Evolutionary conservation across 768 basidiomycete species (phyloP).

Genomic region (Amyloporia xantha): DNA sequence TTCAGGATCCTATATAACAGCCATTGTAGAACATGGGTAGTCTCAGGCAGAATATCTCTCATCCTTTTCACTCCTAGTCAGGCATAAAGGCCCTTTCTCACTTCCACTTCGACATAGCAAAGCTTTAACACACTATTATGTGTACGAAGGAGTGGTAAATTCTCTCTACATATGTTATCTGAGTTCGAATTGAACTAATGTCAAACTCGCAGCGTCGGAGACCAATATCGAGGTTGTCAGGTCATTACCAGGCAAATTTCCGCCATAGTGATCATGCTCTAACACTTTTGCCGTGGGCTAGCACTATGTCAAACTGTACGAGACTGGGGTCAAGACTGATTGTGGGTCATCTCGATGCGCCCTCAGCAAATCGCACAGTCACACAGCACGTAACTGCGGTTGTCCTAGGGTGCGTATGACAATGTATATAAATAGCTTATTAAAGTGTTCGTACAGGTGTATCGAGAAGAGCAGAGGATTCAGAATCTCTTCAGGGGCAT

Average conservation of each 20-base stretch:
- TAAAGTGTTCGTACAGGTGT: conserved; percentile 9
- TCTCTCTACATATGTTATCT: too few relatives aligned
- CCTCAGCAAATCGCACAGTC: conserved; percentile 21
- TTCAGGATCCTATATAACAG: neutral
- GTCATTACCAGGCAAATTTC: conserved; percentile 20
- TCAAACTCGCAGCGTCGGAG: neutral
- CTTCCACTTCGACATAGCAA: too few relatives aligned
- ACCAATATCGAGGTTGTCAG: conserved; percentile 25
- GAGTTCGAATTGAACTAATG: neutral
- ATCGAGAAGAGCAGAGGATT: conserved; percentile 19
- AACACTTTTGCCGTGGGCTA: conserved; percentile 1
- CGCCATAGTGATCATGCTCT: neutral
- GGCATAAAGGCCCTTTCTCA: too few relatives aligned
- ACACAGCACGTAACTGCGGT: conserved; percentile 17
- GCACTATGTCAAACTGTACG: conserved; percentile 26
- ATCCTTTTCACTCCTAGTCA: neutral
- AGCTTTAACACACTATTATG: too few relatives aligned
- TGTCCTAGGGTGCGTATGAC: conserved; percentile 16
- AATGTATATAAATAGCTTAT: neutral
- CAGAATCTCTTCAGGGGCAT: conserved; percentile 22
- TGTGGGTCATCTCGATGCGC: conserved; percentile 21
- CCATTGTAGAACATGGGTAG: neutral
- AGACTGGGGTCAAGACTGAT: conserved; percentile 23
- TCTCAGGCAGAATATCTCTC: neutral
- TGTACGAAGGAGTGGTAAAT: conserved; percentile 25